Base-by-base conservation (phyloP, 208 protist species). In the Blastocrithidia nonstop region DNA sequence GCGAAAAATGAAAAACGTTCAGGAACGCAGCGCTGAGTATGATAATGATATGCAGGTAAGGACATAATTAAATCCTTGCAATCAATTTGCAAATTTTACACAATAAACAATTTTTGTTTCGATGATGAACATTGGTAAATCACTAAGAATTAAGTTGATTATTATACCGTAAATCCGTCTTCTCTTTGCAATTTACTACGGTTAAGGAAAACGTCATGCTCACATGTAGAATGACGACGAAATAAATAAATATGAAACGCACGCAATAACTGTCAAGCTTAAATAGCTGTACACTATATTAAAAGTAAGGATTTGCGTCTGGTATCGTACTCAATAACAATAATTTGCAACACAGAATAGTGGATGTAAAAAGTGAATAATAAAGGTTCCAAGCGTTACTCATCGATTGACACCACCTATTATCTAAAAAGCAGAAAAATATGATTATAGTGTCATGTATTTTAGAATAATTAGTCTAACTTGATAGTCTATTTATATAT, bases 191-290 rank as follows among this genome's bases (percentile, higher is more conserved):
- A 87, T 57, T 42, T 92, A 75, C 56, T 92, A 78, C 16, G 83
- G 83, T 57, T 88, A 71, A 11, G 78, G 78, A 33, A 73, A 92
- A 26, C 83, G 73, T 72, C 75, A 92, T 2, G 83, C 83, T 79
- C 83, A 92, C 83, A 88, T 88, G 66, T 92, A 92, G 41, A 88
- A 82, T 21, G 87, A 64, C 5, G 78, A 88, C 8, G 70, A 54
- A 0, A 66, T 66, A 7, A 87, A 50, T 13, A 88, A 60, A 56
- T 82, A 86, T 41, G 58, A 70, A 40, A 86, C 15, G 37, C 64
- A 69, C 29, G 66, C 64, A 13, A 92, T 54, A 16, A 92, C 63
- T 9, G 48, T 61, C 67, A 83, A 57, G 20, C 59, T 54, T n/a
- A 92, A 54, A 54, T 92, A 92, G 5, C 61, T 66, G 15, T 40